These are phyloP conservation scores for Durio zibethinus DNA, from an alignment of 345 rosid genomes.

Conservation along the genomic window DNA sequence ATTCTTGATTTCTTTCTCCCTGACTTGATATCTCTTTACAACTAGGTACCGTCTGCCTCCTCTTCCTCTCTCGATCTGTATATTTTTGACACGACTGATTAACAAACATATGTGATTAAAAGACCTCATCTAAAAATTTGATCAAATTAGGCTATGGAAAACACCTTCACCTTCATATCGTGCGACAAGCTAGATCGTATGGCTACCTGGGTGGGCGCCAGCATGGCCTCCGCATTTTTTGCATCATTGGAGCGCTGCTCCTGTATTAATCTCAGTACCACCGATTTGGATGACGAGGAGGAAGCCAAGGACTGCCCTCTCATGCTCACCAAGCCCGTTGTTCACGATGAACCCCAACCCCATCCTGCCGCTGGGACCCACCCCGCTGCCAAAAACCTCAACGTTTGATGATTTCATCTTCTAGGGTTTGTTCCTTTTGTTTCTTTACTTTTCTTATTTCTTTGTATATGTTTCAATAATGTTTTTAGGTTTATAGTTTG, in stretches of 20 bases:
- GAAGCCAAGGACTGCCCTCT: conserved; percentile 56
- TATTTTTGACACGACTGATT: neutral
- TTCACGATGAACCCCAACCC: conserved; percentile 11
- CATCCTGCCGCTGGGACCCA: conserved; percentile 1
- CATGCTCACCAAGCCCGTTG: conserved; percentile 34
- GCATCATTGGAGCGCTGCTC: conserved; percentile 67
- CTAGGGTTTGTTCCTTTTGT: conserved; percentile 23
- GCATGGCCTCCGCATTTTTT: conserved; percentile 64
- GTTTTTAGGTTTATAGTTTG: neutral
- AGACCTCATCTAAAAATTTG: neutral
- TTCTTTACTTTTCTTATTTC: neutral
- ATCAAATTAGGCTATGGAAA: conserved; percentile 25
- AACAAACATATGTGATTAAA: neutral
- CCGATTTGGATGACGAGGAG: conserved; percentile 53
- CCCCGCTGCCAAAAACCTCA: conserved; percentile 24
- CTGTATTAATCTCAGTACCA: conserved; percentile 65
- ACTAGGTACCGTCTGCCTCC: neutral
- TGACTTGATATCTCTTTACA: neutral
- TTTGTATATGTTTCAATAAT: neutral
- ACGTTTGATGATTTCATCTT: conserved; percentile 16
- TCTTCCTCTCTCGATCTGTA: neutral
- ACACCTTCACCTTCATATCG: conserved; percentile 43
- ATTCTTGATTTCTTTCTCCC: neutral
- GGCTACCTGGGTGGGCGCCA: conserved; percentile 61
- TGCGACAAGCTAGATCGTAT: conserved; percentile 60